phyloP scores from a whole-genome alignment of 2,329 filamentous ascomycete genomes.

The Microdochium trichocladiopsis region DNA sequence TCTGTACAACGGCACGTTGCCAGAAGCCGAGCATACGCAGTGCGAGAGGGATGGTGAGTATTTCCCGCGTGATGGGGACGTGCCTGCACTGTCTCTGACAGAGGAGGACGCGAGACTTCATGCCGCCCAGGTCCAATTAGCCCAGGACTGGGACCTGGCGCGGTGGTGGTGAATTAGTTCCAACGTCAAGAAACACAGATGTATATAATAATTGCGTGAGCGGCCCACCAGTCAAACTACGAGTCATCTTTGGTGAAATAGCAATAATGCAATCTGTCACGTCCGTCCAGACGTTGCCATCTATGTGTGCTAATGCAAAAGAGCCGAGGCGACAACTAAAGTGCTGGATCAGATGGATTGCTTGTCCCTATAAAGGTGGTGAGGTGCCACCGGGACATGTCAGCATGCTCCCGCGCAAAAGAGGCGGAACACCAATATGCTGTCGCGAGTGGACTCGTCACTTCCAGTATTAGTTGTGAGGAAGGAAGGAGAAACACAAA shows the following conservation, averaged over 20 bases:
- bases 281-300: too few relatives aligned
- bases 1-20: slow-evolving; percentile 28
- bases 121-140: neutral
- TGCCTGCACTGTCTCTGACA: neutral
- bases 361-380: slow-evolving; percentile 60
- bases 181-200: too few relatives aligned
- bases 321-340: slow-evolving; percentile 1
- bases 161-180: neutral
- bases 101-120: neutral
- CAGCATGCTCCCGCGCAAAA: slow-evolving; percentile 48
- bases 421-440: slow-evolving; percentile 44
- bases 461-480: slow-evolving; percentile 70
- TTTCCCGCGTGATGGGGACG: slow-evolving; percentile 11
- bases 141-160: neutral
- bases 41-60: slow-evolving; percentile 31
- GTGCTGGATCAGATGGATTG: slow-evolving; percentile 54
- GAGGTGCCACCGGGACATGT: slow-evolving; percentile 57
- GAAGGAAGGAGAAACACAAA: slow-evolving; percentile 34
- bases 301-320: too few relatives aligned
- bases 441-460: slow-evolving; percentile 64
- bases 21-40: slow-evolving; percentile 19
- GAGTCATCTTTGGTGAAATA: too few relatives aligned
- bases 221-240: too few relatives aligned
- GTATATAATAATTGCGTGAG: too few relatives aligned
- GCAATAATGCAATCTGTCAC: too few relatives aligned